phyloP scores from a whole-genome alignment of 1,139 yeast species.

The Saccharomyces hybrid region DNA sequence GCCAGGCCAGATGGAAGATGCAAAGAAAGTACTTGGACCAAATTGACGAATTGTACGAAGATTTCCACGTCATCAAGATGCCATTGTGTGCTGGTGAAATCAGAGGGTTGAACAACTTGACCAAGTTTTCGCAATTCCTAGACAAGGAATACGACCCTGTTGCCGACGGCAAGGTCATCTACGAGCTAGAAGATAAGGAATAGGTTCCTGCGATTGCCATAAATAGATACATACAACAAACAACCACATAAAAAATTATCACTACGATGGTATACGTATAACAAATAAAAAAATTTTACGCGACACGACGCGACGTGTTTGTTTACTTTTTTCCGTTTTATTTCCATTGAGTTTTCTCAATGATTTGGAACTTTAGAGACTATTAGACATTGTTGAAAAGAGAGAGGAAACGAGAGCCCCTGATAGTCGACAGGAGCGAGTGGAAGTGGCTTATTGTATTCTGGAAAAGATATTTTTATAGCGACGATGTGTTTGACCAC shows the following conservation, averaged over 20 bases:
- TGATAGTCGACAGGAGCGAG: not conserved
- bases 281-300: not conserved
- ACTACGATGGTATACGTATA: not conserved
- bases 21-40: conserved; percentile 91
- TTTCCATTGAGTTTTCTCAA: not conserved
- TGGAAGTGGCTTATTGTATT: not conserved
- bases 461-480: not conserved
- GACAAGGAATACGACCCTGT: conserved; percentile 65
- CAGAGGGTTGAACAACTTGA: conserved; percentile 80
- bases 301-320: not conserved
- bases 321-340: not conserved
- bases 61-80: conserved; percentile 89
- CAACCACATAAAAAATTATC: not conserved
- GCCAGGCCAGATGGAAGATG: conserved; percentile 91
- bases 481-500: conserved; percentile 2
- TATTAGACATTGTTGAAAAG: not conserved
- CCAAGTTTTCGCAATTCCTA: conserved; percentile 63
- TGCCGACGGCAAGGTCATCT: conserved; percentile 51
- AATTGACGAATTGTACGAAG: conserved; percentile 88
- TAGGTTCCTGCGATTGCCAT: not conserved
- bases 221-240: not conserved
- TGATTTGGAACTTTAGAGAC: not conserved
- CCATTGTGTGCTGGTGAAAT: conserved; percentile 92
- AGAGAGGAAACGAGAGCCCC: not conserved
- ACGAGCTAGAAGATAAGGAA: conserved; percentile 52